phyloP scores from a whole-genome alignment of 768 basidiomycete genomes.

The Podaxis sp. region DNA sequence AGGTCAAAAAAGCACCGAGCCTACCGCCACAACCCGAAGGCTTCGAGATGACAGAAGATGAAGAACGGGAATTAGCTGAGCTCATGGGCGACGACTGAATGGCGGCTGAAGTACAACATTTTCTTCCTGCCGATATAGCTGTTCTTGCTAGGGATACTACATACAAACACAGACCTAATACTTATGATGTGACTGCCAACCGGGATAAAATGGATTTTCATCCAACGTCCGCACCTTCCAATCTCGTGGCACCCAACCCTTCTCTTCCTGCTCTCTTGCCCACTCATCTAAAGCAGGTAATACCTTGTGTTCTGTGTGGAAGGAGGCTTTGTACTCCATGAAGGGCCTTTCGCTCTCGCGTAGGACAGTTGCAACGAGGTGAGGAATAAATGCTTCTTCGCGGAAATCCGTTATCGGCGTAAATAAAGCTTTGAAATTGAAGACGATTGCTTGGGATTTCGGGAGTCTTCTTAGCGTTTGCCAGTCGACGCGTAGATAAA shows the following conservation, averaged over 20 bases:
- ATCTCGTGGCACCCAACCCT: constrained; percentile 42
- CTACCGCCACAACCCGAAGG: constrained; percentile 20
- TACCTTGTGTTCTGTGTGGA: constrained; percentile 41
- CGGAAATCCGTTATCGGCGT: constrained; percentile 45
- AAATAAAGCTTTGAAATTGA: constrained; percentile 56
- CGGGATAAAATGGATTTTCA: constrained; percentile 52
- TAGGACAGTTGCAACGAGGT: constrained; percentile 42
- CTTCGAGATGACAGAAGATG: constrained; percentile 76
- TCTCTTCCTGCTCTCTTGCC: constrained; percentile 49
- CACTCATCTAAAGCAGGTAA: constrained; percentile 46
- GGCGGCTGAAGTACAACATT: not conserved
- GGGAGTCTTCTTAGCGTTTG: constrained; percentile 53
- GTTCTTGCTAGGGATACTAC: not conserved
- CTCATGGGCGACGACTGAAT: constrained; percentile 42
- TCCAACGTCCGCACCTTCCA: constrained; percentile 52
- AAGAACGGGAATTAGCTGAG: constrained; percentile 87
- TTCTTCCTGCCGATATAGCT: not conserved
- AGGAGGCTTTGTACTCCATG: constrained; percentile 43
- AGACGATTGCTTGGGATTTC: constrained; percentile 45
- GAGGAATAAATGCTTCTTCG: constrained; percentile 48
- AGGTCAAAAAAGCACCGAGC: constrained; percentile 11
- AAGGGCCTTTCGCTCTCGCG: constrained; percentile 38
- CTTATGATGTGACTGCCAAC: constrained; percentile 31
- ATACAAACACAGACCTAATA: not conserved
- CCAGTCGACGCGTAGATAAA: constrained; percentile 54